A percentile compares a stretch with the other conserved stretches of the same genome.
These are phyloP conservation scores for Nevesoporus exiguus DNA, from an alignment of 768 basidiomycete genomes.

Conservation along the genomic window DNA sequence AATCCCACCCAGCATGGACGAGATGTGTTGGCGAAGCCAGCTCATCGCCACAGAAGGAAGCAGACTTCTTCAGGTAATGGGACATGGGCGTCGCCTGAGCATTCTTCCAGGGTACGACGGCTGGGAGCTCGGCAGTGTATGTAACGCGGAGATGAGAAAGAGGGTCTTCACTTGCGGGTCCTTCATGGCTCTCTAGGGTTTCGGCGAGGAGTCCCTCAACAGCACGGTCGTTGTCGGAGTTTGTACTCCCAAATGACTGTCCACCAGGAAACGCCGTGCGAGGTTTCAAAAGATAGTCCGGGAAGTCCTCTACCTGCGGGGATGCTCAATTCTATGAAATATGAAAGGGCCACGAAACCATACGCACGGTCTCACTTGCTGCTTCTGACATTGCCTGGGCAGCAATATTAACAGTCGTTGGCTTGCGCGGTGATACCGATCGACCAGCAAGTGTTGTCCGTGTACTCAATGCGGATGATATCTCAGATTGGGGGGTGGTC, in stretches of 20 bases:
- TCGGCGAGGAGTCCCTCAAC: constrained; percentile 34
- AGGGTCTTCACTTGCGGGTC: constrained; percentile 29
- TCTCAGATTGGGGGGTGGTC: constrained; percentile 25
- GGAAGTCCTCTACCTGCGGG: constrained; percentile 30
- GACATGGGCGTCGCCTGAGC: constrained; percentile 34
- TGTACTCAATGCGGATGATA: constrained; percentile 28
- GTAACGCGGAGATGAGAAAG: constrained; percentile 37
- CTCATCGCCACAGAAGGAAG: constrained; percentile 37
- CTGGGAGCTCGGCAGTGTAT: constrained; percentile 33
- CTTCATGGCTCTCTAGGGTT: constrained; percentile 30
- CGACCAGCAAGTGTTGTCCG: constrained; percentile 31
- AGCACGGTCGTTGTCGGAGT: constrained; percentile 36
- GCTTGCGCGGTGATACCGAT: constrained; percentile 34
- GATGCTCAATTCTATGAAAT: constrained; percentile 24
- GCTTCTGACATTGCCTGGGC: constrained; percentile 25
- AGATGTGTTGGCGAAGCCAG: constrained; percentile 47
- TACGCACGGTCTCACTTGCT: constrained; percentile 31
- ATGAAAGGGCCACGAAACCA: constrained; percentile 28
- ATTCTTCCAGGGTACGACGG: constrained; percentile 35
- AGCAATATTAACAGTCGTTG: constrained; percentile 19
- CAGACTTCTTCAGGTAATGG: constrained; percentile 38
- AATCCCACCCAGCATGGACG: constrained; percentile 57
- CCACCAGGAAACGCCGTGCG: constrained; percentile 28
- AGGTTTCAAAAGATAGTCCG: constrained; percentile 25
- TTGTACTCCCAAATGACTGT: constrained; percentile 32